Evolutionary conservation across 2,329 filamentous ascomycete genomes (phyloP).

Genomic region (Cytospora schulzeri): DNA sequence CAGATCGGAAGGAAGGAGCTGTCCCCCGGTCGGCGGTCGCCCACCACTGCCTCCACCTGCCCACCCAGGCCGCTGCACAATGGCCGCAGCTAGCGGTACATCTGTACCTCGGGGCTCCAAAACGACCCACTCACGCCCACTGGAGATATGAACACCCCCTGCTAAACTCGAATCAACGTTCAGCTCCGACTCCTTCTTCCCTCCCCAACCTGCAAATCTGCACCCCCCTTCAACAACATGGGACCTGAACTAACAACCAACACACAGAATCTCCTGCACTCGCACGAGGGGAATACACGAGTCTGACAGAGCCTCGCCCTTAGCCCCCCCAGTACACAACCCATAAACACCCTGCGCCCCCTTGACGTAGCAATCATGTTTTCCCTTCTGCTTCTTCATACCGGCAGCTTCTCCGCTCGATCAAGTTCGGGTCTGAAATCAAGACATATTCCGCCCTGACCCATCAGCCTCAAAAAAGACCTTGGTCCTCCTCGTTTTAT

Average conservation of each 20-base stretch:
- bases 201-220: neutral
- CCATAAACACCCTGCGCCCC: constrained; percentile 26
- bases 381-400: constrained; percentile 16
- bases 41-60: constrained; percentile 1
- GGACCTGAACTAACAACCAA: constrained; percentile 10
- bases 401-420: constrained; percentile 9
- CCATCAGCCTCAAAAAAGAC: neutral
- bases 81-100: constrained; percentile 17
- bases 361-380: constrained; percentile 3
- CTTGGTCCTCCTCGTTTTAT: neutral
- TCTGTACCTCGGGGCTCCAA: constrained; percentile 8
- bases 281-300: neutral
- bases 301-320: constrained; percentile 23
- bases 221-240: constrained; percentile 1
- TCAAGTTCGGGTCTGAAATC: constrained; percentile 1
- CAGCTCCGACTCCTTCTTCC: constrained; percentile 21
- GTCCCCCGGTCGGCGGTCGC: constrained; percentile 2
- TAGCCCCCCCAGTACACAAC: neutral
- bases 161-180: constrained; percentile 18
- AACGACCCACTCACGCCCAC: constrained; percentile 10
- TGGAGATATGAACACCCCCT: neutral
- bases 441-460: constrained; percentile 7
- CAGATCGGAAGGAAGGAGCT: constrained; percentile 13
- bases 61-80: neutral
- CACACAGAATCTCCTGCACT: neutral